A percentile compares a stretch with the other conserved stretches of the same genome.
phyloP scores from a whole-genome alignment of 169 alveolate species.

The Perkinsus marinus region DNA sequence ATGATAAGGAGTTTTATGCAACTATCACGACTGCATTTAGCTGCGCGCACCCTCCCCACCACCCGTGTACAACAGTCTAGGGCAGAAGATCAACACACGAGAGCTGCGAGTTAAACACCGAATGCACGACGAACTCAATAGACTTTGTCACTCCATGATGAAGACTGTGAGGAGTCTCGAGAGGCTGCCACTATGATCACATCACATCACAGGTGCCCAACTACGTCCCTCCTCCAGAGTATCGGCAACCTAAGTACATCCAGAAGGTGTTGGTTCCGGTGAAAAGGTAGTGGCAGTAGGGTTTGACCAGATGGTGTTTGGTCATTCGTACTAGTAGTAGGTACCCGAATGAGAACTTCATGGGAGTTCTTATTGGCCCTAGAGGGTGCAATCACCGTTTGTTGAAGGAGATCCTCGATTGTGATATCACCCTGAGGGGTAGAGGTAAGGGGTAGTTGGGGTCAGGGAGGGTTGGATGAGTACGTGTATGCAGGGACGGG shows the following conservation, averaged over 20 bases:
- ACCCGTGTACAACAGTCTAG: slow-evolving; percentile 62
- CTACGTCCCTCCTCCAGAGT: slow-evolving; percentile 56
- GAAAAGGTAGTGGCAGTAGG: not conserved
- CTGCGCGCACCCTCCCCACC: slow-evolving; percentile 68
- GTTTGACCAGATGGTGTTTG: too few species aligned
- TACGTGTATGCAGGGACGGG: not conserved
- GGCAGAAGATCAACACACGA: slow-evolving; percentile 63
- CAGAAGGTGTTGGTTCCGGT: slow-evolving; percentile 56
- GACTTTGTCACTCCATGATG: slow-evolving; percentile 55
- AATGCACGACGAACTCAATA: slow-evolving; percentile 60
- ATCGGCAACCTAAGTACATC: slow-evolving; percentile 56
- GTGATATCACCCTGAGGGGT: not conserved
- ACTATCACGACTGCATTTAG: not conserved
- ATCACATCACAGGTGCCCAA: not conserved
- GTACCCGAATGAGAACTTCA: slow-evolving; percentile 71
- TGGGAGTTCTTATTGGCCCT: slow-evolving; percentile 78
- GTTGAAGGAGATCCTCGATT: not conserved
- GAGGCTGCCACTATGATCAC: not conserved
- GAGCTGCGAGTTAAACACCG: slow-evolving; percentile 58
- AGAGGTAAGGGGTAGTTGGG: not conserved
- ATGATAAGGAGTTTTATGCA: not conserved
- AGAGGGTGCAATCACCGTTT: slow-evolving; percentile 67
- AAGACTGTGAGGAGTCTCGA: slow-evolving; percentile 48
- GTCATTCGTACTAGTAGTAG: too few species aligned
- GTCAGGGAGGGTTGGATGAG: too few species aligned